Conservation (phyloP, 1,139 yeast genomes). For the Taiozyma onychis region DNA sequence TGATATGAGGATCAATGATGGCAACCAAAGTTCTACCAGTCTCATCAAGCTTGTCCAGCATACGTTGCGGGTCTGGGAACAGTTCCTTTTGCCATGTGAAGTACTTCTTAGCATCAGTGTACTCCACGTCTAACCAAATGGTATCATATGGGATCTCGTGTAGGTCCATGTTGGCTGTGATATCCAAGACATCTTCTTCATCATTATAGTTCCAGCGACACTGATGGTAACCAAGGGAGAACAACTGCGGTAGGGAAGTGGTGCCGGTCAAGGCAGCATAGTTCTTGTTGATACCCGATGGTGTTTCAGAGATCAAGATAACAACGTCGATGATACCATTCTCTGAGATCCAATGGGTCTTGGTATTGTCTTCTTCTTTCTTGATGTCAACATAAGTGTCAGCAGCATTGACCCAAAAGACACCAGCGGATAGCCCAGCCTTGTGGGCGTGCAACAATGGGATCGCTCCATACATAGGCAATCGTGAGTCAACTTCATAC, state of each 20-base stretch:
- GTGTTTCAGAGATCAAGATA: constrained; percentile 58
- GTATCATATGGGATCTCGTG: constrained; percentile 76
- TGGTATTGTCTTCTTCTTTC: constrained; percentile 27
- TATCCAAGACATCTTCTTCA: constrained; percentile 72
- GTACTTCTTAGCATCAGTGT: constrained; percentile 78
- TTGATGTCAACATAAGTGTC: constrained; percentile 84
- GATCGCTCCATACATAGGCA: constrained; percentile 94
- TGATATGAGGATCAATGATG: constrained; percentile 89
- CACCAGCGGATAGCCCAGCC: constrained; percentile 56
- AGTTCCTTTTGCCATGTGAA: constrained; percentile 81
- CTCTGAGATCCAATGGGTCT: constrained; percentile 92
- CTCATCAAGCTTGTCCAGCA: constrained; percentile 58
- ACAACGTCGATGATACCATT: constrained; percentile 77
- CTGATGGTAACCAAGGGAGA: constrained; percentile 88
- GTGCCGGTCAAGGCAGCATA: constrained; percentile 77
- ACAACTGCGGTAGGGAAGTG: constrained; percentile 68
- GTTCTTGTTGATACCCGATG: constrained; percentile 51
- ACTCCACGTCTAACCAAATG: constrained; percentile 94
- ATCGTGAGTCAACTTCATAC: constrained; percentile 71
- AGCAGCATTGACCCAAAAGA: constrained; percentile 91
- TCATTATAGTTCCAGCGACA: constrained; percentile 97
- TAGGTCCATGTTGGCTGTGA: constrained; percentile 65
- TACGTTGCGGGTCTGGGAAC: constrained; percentile 68
- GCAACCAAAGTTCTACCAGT: constrained; percentile 80
- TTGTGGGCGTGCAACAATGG: constrained; percentile 78